Percentiles rank a stretch among this genome's conserved stretches.
Conservation (phyloP, 2,329 filamentous ascomycete genomes). For the Exserohilum turcica region DNA sequence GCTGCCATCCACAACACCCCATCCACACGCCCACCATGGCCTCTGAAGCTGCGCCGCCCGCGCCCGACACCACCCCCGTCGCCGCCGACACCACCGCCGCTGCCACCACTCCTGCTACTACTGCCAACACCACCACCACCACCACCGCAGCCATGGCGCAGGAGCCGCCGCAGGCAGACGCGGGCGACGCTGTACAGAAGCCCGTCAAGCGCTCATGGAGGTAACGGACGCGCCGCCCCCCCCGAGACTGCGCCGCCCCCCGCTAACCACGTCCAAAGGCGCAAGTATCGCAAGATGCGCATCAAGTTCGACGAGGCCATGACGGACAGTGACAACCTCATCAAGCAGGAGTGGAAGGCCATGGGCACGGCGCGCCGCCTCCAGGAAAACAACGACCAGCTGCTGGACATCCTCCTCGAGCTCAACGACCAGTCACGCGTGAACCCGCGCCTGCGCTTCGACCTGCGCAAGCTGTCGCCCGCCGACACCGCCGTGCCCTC, state of each 20-base stretch:
- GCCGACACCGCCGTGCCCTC: constrained; percentile 35
- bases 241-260: not conserved
- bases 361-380: constrained; percentile 80
- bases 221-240: constrained; percentile 26
- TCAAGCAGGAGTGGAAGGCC: constrained; percentile 80
- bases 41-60: constrained; percentile 27
- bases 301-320: constrained; percentile 77
- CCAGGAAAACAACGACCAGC: constrained; percentile 87
- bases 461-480: constrained; percentile 59
- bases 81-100: not conserved
- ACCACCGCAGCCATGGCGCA: not conserved
- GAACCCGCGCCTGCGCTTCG: constrained; percentile 73
- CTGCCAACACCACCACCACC: not conserved
- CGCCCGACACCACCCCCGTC: constrained; percentile 6
- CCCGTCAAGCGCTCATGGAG: constrained; percentile 47
- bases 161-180: constrained; percentile 10
- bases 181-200: constrained; percentile 34
- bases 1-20: not conserved
- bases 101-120: not conserved
- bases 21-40: constrained; percentile 29
- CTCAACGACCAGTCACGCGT: constrained; percentile 85
- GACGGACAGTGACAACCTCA: constrained; percentile 80
- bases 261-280: constrained; percentile 51
- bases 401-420: constrained; percentile 87
- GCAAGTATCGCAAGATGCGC: constrained; percentile 95